Evolutionary conservation across 805 yeast genomes (phyloP), one percentile per base, ranked within the genome.

Genomic region (Grigorovia yakushimaensis): DNA sequence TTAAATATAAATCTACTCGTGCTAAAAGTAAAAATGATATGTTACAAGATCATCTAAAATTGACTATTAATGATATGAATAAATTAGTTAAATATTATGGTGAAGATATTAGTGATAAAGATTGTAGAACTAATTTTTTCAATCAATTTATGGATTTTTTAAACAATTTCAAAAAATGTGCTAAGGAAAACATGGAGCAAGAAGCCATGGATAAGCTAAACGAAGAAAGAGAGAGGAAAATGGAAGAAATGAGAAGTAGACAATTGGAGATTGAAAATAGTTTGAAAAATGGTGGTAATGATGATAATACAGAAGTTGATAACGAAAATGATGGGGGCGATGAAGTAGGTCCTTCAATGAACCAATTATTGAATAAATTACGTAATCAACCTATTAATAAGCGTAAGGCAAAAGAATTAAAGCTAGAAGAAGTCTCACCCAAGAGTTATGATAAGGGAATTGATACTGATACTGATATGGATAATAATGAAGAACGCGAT

Each of bases 201-300:
- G 94, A 84, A 60, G 89, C 82, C 55, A 84, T 82, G 54, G 72
- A 78, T 40, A 70, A 79, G 43, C 69, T 82, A 4, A 81, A 79
- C 54, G 82, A 81, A 55, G 81, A 76, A 52, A 67, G 61, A 58
- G 22, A 22, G 10, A 33, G 37, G 37, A 36, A 38, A 17, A 19
- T 24, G 20, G 10, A 30, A 37, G 46, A 44, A 19, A 44, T 17
- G 41, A 27, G 9, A 18, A 37, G 10, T 17, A 21, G 23, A 18
- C 21, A 44, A 36, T 27, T 27, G 13, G 33, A 27, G 33, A 23
- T 10, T 20, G 43, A 41, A 30, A 20, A 6, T 23, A 23, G 18
- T 5, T 15, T 13, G 37, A n/a, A 3, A 6, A 33, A 33, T 33
- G 37, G 17, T 33, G n/a, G 5, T 13, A 17, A 15, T 33, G 18